Evolutionary conservation across 306 rosid species (phyloP), one percentile per base, ranked within the genome.

Genomic region (barrel medic (Medicago truncatula)): DNA sequence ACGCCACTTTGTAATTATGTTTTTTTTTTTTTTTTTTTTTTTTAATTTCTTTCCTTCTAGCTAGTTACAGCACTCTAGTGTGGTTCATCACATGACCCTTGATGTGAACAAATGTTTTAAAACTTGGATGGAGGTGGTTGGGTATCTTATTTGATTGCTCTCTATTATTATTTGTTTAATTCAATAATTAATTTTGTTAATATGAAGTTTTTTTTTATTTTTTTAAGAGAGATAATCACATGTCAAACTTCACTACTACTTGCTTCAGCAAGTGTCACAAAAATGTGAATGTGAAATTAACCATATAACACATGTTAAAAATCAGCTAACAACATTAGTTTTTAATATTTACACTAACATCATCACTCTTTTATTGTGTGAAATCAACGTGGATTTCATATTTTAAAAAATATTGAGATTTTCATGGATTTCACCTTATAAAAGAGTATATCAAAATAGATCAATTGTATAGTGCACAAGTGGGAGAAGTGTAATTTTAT

Each of bases 31-130:
- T 21, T 21, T 21, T 21, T 21, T 1, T 21, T 4, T 25, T 28
- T 28, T 28, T 28, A 1, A 57, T 23, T 58, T 23, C 9, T 9
- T 52, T 53, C 16, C 67, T 54, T 14, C 44, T 15, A 59, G 8
- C 50, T 83, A 17, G 63, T 57, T 60, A 21, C 39, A 38, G n/a
- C 81, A 76, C 67, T 64, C 52, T 6, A 41, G n/a, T 81, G 34
- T 81, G 34, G 57, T 57, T 46, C 71, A 14, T 70, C 72, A 28
- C 83, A 43, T 28, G 52, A 17, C 68, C 31, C 21, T 75, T 64
- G 47, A 41, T 72, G 74, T 13, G 18, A 73, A 64, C 21, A 62
- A 66, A 53, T 76, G 73, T 21, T 53, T 52, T 64, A 38, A 18
- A 53, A 76, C 39, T 18, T 39, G 6, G 14, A 52, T 8, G n/a